Evolutionary conservation across 129 eudicot genomes (phyloP), one percentile per base, ranked within the genome.

Genomic region (Flaveria linearis): DNA sequence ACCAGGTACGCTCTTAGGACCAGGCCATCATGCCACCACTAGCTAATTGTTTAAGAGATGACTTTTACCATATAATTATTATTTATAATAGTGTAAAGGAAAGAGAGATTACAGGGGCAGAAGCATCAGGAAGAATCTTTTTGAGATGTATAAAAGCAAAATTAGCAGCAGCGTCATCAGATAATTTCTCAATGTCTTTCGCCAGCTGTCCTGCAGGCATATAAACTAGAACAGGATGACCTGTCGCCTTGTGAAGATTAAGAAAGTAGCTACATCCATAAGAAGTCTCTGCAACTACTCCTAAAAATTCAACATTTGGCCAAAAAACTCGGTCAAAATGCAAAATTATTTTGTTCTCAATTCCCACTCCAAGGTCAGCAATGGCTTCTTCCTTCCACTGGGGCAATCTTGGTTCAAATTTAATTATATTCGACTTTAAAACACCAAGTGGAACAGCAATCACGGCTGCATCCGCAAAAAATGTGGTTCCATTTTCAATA

Each of bases 201-300:
- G 99, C 99, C 71, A 95, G 78, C 84, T 92, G 88, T 67, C 99
- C 99, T 0, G 99, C 97, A 56, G 97, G 99, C 99, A 95, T 95
- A 80, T 95, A 95, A 49, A 95, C 99, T 45, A 94, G 87, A 62
- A 95, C 99, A 9, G 92, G 55, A 78, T 91, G 96, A 49, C 99
- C 96, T 0, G 97, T 95, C 50, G 99, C 99, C 83, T 95, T 95
- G 87, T 95, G 99, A 69, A 95, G 97, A 77, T 95, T 95, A 47
- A 95, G 86, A 73, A 95, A 95, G 84, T 95, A 95, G 81, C 99
- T 91, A 87, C 99, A 95, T 67, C 73, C 91, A 58, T 91, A 87
- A 17, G 99, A 87, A 57, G 94, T 89, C 51, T 87, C 92, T 5
- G 99, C 87, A 83, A 95, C 99, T n/a, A 95, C 99, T 73, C 99